phyloP scores from a whole-genome alignment of 257 asterid species.

The Solanum ossicruentum region DNA sequence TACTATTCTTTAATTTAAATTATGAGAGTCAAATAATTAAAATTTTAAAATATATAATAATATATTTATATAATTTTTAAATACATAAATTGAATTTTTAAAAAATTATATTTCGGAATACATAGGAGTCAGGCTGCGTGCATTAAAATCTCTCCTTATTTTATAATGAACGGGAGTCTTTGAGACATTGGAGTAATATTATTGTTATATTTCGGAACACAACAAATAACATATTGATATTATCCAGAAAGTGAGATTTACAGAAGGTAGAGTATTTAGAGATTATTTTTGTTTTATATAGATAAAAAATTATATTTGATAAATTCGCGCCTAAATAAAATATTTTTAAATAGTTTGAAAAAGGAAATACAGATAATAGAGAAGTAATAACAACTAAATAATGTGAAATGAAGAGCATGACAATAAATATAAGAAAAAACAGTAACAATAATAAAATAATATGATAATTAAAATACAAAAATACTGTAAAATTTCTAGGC shows the following conservation, averaged over 20 bases:
- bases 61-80: not conserved
- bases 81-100: not conserved
- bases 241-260: too few species aligned
- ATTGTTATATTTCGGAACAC: not conserved
- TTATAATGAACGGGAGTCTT: too few species aligned
- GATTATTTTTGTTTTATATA: too few species aligned
- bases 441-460: not conserved
- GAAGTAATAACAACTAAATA: not conserved
- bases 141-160: too few species aligned
- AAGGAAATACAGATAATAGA: not conserved
- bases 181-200: too few species aligned
- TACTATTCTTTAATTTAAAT: not conserved
- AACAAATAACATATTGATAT: not conserved
- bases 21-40: not conserved
- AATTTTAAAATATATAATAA: not conserved
- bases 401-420: not conserved
- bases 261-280: too few species aligned
- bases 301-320: not conserved
- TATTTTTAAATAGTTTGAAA: not conserved
- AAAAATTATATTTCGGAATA: not conserved
- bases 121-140: too few species aligned
- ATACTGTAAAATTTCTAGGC: not conserved
- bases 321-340: not conserved
- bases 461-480: not conserved
- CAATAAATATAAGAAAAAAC: not conserved